Percentiles rank a stretch among this genome's conserved stretches.
Evolutionary conservation across 140 eudicot species (phyloP).

Genomic region (Oenanthe javanica): DNA sequence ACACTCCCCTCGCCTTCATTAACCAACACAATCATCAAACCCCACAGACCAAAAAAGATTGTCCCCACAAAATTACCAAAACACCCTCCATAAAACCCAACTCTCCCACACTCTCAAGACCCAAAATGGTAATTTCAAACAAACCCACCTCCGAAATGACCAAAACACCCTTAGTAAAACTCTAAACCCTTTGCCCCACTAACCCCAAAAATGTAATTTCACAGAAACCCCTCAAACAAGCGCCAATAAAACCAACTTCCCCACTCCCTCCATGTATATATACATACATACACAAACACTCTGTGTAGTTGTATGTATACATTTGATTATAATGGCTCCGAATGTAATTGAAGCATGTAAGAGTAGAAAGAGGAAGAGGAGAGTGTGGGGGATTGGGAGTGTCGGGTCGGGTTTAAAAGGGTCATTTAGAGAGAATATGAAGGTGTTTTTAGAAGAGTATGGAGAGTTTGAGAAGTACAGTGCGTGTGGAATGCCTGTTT

Average conservation of each 20-base stretch:
- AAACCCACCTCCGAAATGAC: too few relatives aligned
- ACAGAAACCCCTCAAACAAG: neutral
- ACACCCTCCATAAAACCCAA: too few relatives aligned
- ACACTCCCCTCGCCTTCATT: neutral
- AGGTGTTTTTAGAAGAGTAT: conserved; percentile 36
- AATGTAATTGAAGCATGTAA: conserved; percentile 21
- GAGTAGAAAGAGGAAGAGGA: conserved; percentile 32
- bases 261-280: neutral
- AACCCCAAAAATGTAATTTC: neutral
- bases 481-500: conserved; percentile 19
- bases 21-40: neutral
- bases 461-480: conserved; percentile 30
- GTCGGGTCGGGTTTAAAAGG: conserved; percentile 19
- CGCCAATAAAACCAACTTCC: neutral
- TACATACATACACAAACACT: neutral
- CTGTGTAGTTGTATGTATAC: too few relatives aligned
- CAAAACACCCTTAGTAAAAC: too few relatives aligned
- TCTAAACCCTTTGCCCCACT: too few relatives aligned
- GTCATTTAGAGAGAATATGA: conserved; percentile 55
- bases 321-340: conserved; percentile 7
- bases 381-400: conserved; percentile 27
- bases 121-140: too few relatives aligned
- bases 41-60: too few relatives aligned
- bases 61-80: too few relatives aligned
- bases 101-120: too few relatives aligned